Evolutionary conservation across 2,329 filamentous ascomycete species (phyloP).

Genomic region (Trichocomaceae sp.): DNA sequence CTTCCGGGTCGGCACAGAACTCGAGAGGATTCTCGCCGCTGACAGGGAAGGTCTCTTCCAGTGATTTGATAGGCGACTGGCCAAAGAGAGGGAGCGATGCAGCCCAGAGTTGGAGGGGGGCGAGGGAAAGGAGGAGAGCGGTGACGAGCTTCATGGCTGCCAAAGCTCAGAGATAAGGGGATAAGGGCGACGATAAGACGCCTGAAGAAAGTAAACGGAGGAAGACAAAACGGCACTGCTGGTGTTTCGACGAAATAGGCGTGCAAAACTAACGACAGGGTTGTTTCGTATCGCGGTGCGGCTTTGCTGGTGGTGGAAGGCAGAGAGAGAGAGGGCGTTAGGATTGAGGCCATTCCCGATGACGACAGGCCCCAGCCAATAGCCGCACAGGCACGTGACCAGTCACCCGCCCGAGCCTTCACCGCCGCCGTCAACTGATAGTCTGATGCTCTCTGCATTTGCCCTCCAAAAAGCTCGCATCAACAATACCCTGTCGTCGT

Average conservation of each 20-base stretch:
- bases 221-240: not conserved
- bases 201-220: not conserved
- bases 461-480: not conserved
- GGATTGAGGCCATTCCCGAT: conserved; percentile 9
- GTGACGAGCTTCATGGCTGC: conserved; percentile 37
- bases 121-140: conserved; percentile 39
- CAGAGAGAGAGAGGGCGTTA: not conserved
- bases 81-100: conserved; percentile 44
- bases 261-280: not conserved
- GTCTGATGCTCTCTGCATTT: not conserved
- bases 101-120: conserved; percentile 41
- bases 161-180: not conserved
- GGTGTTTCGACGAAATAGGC: not conserved
- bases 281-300: not conserved
- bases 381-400: conserved; percentile 6
- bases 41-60: conserved; percentile 56
- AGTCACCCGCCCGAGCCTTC: conserved; percentile 10
- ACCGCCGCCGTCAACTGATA: not conserved
- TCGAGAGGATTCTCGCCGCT: conserved; percentile 79
- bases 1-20: conserved; percentile 64
- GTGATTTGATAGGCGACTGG: conserved; percentile 45
- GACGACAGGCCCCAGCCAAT: conserved; percentile 13
- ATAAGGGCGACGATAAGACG: conserved; percentile 3
- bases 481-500: not conserved
- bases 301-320: not conserved